These are phyloP conservation scores for Phaffomyces thermotolerans DNA, from an alignment of 805 yeast species.

Conservation along the genomic window DNA sequence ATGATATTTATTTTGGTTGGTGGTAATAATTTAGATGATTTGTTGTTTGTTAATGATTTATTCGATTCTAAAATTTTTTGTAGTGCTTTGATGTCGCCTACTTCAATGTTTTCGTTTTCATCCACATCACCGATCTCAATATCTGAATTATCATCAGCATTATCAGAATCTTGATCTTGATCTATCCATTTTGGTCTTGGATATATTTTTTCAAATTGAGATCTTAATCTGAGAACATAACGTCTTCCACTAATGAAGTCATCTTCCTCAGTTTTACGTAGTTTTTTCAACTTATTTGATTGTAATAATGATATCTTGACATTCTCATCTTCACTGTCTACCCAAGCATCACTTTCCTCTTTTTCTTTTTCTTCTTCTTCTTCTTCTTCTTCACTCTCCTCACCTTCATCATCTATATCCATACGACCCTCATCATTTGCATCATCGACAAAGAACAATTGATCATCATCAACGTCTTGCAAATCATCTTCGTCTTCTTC, in stretches of 20 bases:
- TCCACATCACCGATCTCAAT: slow-evolving; percentile 21
- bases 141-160: slow-evolving; percentile 19
- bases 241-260: slow-evolving; percentile 47
- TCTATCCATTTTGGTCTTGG: slow-evolving; percentile 85
- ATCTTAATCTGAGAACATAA: slow-evolving; percentile 56
- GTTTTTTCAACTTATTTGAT: slow-evolving; percentile 58
- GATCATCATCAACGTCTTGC: slow-evolving; percentile 38
- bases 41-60: slow-evolving; percentile 32
- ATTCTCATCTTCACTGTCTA: slow-evolving; percentile 85
- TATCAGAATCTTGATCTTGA: slow-evolving; percentile 16
- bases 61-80: slow-evolving; percentile 30
- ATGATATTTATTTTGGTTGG: slow-evolving; percentile 64
- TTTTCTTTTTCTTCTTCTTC: slow-evolving; percentile 14
- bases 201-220: slow-evolving; percentile 65
- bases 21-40: slow-evolving; percentile 50
- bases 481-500: slow-evolving; percentile 36
- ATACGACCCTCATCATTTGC: slow-evolving; percentile 17
- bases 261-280: slow-evolving; percentile 57
- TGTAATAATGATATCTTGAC: slow-evolving; percentile 51
- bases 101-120: slow-evolving; percentile 25
- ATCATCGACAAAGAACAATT: slow-evolving; percentile 50
- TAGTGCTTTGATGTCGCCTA: slow-evolving; percentile 36
- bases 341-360: slow-evolving; percentile 56
- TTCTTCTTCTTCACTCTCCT: slow-evolving; percentile 7
- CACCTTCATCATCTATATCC: slow-evolving; percentile 32